phyloP scores from a whole-genome alignment of 805 yeast genomes.

The Zygotorulaspora florentina region DNA sequence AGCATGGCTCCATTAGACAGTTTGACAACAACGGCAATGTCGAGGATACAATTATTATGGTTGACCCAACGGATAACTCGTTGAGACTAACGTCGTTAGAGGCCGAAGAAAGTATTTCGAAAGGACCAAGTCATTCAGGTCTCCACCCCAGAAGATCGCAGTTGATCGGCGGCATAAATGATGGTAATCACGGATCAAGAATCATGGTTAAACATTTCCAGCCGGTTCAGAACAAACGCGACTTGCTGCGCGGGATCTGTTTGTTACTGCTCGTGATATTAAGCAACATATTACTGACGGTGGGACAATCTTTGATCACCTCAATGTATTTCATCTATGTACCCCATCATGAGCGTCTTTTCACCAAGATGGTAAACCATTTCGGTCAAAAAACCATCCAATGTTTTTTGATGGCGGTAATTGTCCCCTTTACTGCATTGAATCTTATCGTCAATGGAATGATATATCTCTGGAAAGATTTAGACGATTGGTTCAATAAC shows the following conservation, averaged over 20 bases:
- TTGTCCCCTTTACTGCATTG: slow-evolving; percentile 31
- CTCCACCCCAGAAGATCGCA: not conserved
- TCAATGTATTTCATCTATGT: slow-evolving; percentile 42
- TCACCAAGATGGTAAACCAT: slow-evolving; percentile 32
- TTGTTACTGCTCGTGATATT: slow-evolving; percentile 14
- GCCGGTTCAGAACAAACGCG: slow-evolving; percentile 7
- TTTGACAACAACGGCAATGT: slow-evolving; percentile 1
- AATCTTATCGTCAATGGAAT: slow-evolving; percentile 20
- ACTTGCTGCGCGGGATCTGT: slow-evolving; percentile 12
- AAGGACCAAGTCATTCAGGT: not conserved
- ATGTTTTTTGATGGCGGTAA: slow-evolving; percentile 29
- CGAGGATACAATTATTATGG: slow-evolving; percentile 15
- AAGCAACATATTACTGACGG: slow-evolving; percentile 20
- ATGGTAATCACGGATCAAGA: not conserved
- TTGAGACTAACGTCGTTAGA: slow-evolving; percentile 18
- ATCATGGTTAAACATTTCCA: slow-evolving; percentile 6
- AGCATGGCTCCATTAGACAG: slow-evolving; percentile 9
- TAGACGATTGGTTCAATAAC: slow-evolving; percentile 16
- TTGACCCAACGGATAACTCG: slow-evolving; percentile 24
- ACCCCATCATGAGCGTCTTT: slow-evolving; percentile 33
- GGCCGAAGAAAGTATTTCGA: slow-evolving; percentile 7
- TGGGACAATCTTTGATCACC: slow-evolving; percentile 36
- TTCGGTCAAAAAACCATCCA: slow-evolving; percentile 34
- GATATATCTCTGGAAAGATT: slow-evolving; percentile 27
- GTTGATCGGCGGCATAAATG: not conserved